Conservation (phyloP, 2,329 filamentous ascomycete species). For the Podosphaera aphanis region DNA sequence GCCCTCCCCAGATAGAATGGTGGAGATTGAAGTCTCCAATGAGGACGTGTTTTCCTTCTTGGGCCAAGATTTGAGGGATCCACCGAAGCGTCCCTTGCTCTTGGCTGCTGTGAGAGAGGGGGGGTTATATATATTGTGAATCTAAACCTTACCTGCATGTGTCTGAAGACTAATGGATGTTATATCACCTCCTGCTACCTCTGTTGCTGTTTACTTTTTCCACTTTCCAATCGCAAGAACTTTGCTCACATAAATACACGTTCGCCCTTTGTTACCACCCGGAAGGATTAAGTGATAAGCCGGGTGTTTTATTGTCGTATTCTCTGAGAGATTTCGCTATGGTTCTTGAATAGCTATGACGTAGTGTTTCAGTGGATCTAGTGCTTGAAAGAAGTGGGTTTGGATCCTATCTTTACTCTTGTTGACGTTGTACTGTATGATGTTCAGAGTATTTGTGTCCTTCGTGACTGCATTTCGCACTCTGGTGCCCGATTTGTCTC, state of each 20-base stretch:
- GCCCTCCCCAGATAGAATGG: not conserved
- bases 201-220: not conserved
- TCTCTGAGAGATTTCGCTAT: not conserved
- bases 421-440: constrained; percentile 1
- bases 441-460: not conserved
- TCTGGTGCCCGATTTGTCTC: not conserved
- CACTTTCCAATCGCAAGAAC: not conserved
- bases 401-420: not conserved
- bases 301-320: not conserved
- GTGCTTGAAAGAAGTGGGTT: not conserved
- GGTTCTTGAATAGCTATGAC: not conserved
- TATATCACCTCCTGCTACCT: not conserved
- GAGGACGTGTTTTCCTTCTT: too few relatives aligned
- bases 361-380: not conserved
- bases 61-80: too few relatives aligned
- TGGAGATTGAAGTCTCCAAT: not conserved
- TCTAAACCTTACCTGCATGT: too few relatives aligned
- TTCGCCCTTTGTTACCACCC: not conserved
- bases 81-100: too few relatives aligned
- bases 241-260: constrained; percentile 1
- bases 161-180: not conserved
- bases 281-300: not conserved
- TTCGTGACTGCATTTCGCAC: not conserved
- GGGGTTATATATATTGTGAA: too few relatives aligned
- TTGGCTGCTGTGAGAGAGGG: too few relatives aligned